Evolutionary conservation across 2,329 filamentous ascomycete species (phyloP).

Genomic region (Sphaerostilbella broomeana): DNA sequence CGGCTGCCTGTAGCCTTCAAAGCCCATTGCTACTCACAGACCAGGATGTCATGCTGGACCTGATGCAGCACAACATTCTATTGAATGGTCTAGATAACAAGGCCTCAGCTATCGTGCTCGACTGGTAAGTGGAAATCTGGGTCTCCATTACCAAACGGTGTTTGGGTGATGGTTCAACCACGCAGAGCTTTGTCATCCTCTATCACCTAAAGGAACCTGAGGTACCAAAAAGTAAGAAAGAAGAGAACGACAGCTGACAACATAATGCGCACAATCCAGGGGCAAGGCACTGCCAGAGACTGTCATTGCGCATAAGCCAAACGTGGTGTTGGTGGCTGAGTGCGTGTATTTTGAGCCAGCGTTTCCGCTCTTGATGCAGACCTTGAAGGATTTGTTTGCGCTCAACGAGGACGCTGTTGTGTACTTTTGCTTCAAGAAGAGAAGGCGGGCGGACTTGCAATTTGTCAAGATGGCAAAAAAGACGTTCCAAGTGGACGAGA

Average conservation of each 20-base stretch:
- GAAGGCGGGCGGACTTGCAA: slow-evolving; percentile 71
- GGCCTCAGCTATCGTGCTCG: slow-evolving; percentile 64
- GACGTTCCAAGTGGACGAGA: slow-evolving; percentile 55
- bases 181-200: too few species aligned
- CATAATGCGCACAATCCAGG: slow-evolving; percentile 34
- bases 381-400: slow-evolving; percentile 65
- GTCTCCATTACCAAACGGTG: not conserved
- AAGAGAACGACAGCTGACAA: not conserved
- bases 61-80: slow-evolving; percentile 84
- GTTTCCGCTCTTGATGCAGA: slow-evolving; percentile 78
- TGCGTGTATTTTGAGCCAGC: slow-evolving; percentile 97
- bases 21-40: slow-evolving; percentile 73
- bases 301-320: slow-evolving; percentile 54
- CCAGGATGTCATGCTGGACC: slow-evolving; percentile 72
- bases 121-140: slow-evolving; percentile 72
- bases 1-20: slow-evolving; percentile 46
- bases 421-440: slow-evolving; percentile 92
- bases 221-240: too few species aligned
- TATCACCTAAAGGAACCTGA: too few species aligned
- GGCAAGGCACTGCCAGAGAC: slow-evolving; percentile 51
- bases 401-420: slow-evolving; percentile 59
- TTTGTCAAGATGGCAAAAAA: slow-evolving; percentile 68
- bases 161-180: slow-evolving; percentile 1
- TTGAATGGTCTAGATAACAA: slow-evolving; percentile 63
- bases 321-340: slow-evolving; percentile 87